Evolutionary conservation across 2,329 filamentous ascomycete genomes (phyloP), one percentile per base, ranked within the genome.

Genomic region (Aureobasidium sp.): DNA sequence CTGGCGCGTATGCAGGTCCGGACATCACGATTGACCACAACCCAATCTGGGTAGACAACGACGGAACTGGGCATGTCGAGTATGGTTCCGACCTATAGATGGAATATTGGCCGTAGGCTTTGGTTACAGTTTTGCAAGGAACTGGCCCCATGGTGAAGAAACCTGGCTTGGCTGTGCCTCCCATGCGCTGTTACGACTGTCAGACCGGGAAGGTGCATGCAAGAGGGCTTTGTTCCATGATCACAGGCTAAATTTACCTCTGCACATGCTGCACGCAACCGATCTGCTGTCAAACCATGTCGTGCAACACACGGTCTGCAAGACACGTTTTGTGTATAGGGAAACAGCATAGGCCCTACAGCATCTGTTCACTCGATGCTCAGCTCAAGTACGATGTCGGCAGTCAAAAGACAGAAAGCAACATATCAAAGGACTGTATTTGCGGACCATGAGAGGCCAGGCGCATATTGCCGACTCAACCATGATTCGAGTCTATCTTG

Each of bases 1-100:
- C 13, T 59, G 44, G 44, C 34, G 44, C 39, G 32, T 34, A 59
- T 59, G 55, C 55, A 59, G 55, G 55, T 59, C 55, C 55, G 55
- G 55, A 49, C 42, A 59, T 30, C 41, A 21, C 21, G 21, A 21
- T 21, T 21, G 21, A 55, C n/a, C 44, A 59, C 44, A 41, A 49
- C 55, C 55, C 42, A 58, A 58, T 58, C 54, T 37, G 54, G 41
- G 6, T 25, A 59, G 27, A 30, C 15, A 21, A 21, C 21, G 15
- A 49, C 44, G n/a, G 16, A 59, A 21, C 21, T 49, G 55, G 55
- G 36, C 10, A 39, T 59, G 32, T 49, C 52, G 21, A 44, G 39
- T 55, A 44, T 25, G 25, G 29, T 34, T 55, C 29, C 52, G n/a
- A 55, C 29, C 52, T 55, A 44, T 55, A 34, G 37, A 21, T 44